phyloP scores from a whole-genome alignment of 2,329 filamentous ascomycete species.

The Raffaelea arxii region DNA sequence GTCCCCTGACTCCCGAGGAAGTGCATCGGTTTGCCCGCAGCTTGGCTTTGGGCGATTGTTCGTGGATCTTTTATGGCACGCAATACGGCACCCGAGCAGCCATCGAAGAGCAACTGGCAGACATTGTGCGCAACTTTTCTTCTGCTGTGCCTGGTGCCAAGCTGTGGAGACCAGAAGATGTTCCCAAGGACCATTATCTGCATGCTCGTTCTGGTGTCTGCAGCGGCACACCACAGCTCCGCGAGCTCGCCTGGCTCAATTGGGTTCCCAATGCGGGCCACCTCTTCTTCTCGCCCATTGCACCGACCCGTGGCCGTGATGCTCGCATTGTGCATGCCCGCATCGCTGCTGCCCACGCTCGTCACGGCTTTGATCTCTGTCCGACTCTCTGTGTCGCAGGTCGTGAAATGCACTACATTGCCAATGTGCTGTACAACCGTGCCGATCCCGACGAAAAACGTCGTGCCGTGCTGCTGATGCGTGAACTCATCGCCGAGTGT shows the following conservation, averaged over 20 bases:
- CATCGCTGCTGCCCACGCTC: slow-evolving; percentile 23
- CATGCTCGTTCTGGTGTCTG: slow-evolving; percentile 25
- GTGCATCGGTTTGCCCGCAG: slow-evolving; percentile 21
- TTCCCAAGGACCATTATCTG: slow-evolving; percentile 26
- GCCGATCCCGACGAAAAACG: slow-evolving; percentile 20
- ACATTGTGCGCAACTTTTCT: slow-evolving; percentile 32
- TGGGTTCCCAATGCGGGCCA: slow-evolving; percentile 44
- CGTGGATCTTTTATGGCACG: slow-evolving; percentile 42
- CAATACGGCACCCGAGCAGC: slow-evolving; percentile 23
- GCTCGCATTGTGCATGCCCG: slow-evolving; percentile 33
- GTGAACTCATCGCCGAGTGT: slow-evolving; percentile 22
- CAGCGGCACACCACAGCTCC: slow-evolving; percentile 23
- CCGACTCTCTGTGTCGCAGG: slow-evolving; percentile 39
- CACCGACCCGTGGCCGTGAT: slow-evolving; percentile 35
- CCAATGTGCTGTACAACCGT: slow-evolving; percentile 34
- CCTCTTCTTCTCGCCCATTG: slow-evolving; percentile 42
- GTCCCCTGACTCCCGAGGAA: slow-evolving; percentile 21
- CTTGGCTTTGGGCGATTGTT: slow-evolving; percentile 28
- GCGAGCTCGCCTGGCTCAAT: slow-evolving; percentile 31
- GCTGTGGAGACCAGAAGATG: slow-evolving; percentile 31
- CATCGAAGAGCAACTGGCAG: slow-evolving; percentile 22
- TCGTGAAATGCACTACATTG: slow-evolving; percentile 46
- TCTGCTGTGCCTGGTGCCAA: slow-evolving; percentile 27
- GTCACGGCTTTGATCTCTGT: slow-evolving; percentile 40
- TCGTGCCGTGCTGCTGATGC: slow-evolving; percentile 22